Percentiles rank a stretch among this genome's conserved stretches.
These are phyloP conservation scores for Claviceps cyperi DNA, from an alignment of 2,329 filamentous ascomycete species.

Conservation along the genomic window DNA sequence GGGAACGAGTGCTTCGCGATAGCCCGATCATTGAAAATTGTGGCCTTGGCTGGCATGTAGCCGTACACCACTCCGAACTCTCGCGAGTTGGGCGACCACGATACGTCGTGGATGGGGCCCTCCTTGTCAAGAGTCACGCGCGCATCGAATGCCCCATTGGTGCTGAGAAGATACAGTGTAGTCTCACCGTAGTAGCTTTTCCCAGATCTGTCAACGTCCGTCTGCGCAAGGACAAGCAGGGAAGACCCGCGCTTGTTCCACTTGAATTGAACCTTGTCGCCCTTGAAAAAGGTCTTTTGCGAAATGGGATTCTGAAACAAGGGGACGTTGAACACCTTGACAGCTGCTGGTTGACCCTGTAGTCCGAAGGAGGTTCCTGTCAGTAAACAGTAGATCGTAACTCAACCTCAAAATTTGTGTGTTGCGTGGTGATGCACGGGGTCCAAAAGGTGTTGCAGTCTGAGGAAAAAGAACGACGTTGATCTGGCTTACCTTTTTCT, in stretches of 20 bases:
- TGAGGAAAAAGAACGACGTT: no score
- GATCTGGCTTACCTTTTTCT: constrained; percentile 60
- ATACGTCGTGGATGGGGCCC: constrained; percentile 91
- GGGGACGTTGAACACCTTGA: constrained; percentile 90
- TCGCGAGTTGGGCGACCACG: constrained; percentile 96
- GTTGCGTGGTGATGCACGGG: no score
- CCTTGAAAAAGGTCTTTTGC: constrained; percentile 98
- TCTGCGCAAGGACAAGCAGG: constrained; percentile 88
- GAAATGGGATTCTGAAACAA: constrained; percentile 72
- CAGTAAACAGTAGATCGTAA: neutral
- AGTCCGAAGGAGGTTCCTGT: neutral
- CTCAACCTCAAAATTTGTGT: no score
- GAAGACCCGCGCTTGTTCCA: constrained; percentile 91
- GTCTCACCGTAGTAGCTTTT: constrained; percentile 99
- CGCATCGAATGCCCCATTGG: constrained; percentile 83
- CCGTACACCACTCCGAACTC: constrained; percentile 97
- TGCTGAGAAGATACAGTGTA: constrained; percentile 86
- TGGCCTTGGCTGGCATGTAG: constrained; percentile 98
- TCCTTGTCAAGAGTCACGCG: constrained; percentile 89
- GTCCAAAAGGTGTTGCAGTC: no score
- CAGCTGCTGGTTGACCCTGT: constrained; percentile 76
- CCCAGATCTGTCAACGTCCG: constrained; percentile 93
- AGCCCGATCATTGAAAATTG: constrained; percentile 87
- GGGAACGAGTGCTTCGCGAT: constrained; percentile 74
- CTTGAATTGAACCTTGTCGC: constrained; percentile 96